Base-by-base conservation (phyloP, 176 grass and related monocot species). In the Miscanthus lutarioriparius region DNA sequence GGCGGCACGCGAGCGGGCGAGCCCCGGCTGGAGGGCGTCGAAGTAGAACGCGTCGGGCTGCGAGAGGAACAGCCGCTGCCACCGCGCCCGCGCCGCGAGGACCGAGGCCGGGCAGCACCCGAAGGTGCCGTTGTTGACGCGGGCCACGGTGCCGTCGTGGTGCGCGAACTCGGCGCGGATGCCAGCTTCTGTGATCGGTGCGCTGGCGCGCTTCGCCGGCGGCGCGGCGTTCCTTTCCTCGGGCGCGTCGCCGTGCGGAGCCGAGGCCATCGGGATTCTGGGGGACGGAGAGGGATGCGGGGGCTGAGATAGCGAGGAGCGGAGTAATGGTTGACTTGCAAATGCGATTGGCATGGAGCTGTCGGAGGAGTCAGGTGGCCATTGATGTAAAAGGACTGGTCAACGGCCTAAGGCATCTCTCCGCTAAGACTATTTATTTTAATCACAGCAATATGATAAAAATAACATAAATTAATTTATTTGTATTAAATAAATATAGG, bases 31-130 rank as follows among this genome's bases (percentile, higher is more conserved):
- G n/a, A 97, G 94, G 17, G 26, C 65, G 64, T 94, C 39, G 82
- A 92, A 85, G 82, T 94, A 97, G 83, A 93, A 97, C 1, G 77
- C 82, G 65, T 97, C 94, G 27, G 91, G 91, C 85, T 92, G 91
- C 4, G 87, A 30, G 25, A 97, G 87, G 85, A 90, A 97, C 0
- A 78, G 75, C 27, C 45, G 84, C 85, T 97, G 91, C 91, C 83
- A 92, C 68, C 62, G 33, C 26, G 6, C 43, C n/a, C 87, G 87
- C 17, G 87, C 80, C 8, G 76, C 72, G 3, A 94, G 89, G 8
- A 94, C 89, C 0, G 94, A 84, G 0, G 44, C 74, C 6, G 91
- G 91, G 72, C 89, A 91, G 70, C 91, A 89, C 7, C 94, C 91
- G 75, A 91, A 93, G 89, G 78, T 90, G 54, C 91, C 91, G 85